Conservation (phyloP, 768 basidiomycete species). For the Kwoniella europaea region DNA sequence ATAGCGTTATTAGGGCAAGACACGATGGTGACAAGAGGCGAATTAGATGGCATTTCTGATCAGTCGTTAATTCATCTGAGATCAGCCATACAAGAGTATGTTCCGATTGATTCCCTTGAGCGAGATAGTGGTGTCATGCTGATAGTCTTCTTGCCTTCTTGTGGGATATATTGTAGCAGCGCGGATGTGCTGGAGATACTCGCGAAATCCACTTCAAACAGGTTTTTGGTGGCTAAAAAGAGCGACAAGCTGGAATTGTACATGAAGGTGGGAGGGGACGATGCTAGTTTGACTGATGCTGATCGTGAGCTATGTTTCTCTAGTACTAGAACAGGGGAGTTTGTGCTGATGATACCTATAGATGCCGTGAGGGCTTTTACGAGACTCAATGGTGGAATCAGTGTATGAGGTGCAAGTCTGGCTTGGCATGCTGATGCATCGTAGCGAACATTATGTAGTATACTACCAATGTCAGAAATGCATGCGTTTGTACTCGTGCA, state of each 20-base stretch:
- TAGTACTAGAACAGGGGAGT: too few species aligned
- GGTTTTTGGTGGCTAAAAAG: constrained; percentile 36
- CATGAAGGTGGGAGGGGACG: constrained; percentile 40
- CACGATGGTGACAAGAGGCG: constrained; percentile 5
- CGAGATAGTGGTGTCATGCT: neutral
- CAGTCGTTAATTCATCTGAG: constrained; percentile 30
- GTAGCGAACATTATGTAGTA: too few species aligned
- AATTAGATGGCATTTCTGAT: constrained; percentile 26
- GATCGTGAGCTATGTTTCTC: constrained; percentile 31
- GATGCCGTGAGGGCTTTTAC: neutral
- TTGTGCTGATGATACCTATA: neutral
- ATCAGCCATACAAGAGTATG: constrained; percentile 23
- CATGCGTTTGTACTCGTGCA: too few species aligned
- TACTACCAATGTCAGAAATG: too few species aligned
- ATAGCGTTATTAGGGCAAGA: neutral
- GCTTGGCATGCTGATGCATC: too few species aligned
- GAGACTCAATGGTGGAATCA: neutral
- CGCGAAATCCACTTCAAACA: constrained; percentile 32
- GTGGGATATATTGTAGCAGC: neutral
- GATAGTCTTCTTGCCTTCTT: neutral
- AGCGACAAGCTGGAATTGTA: constrained; percentile 27
- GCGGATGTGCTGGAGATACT: constrained; percentile 26
- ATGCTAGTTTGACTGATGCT: constrained; percentile 49
- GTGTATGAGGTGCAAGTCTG: neutral
- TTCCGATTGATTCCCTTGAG: neutral